A percentile compares a stretch with the other conserved stretches of the same genome.
These are phyloP conservation scores for Fomitopsis betulina DNA, from an alignment of 1,284 basidiomycete species.

Conservation along the genomic window DNA sequence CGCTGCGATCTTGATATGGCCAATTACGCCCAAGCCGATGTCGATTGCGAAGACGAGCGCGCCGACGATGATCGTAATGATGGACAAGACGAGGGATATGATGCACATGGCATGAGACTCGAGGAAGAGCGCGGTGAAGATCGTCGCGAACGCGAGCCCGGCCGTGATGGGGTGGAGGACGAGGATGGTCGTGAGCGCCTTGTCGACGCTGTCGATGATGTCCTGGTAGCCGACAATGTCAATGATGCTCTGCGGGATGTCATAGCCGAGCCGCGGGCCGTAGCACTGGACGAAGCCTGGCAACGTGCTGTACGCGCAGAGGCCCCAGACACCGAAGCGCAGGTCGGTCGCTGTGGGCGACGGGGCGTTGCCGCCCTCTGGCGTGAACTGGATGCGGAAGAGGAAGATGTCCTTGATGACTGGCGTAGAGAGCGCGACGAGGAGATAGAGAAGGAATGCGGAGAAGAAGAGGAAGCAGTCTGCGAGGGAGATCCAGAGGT, in stretches of 20 bases:
- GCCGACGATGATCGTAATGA: slow-evolving; percentile 49
- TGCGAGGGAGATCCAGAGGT: slow-evolving; percentile 42
- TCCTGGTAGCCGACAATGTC: slow-evolving; percentile 38
- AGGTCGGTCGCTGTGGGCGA: slow-evolving; percentile 57
- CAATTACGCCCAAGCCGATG: slow-evolving; percentile 51
- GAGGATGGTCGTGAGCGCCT: slow-evolving; percentile 52
- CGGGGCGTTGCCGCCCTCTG: slow-evolving; percentile 28
- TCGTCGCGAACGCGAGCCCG: slow-evolving; percentile 49
- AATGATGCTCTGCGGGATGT: slow-evolving; percentile 28
- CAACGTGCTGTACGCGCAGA: slow-evolving; percentile 48
- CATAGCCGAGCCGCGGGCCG: slow-evolving; percentile 49
- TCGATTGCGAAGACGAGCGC: slow-evolving; percentile 57
- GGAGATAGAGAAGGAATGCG: slow-evolving; percentile 66
- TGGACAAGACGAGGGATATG: slow-evolving; percentile 50
- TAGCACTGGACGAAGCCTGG: slow-evolving; percentile 42
- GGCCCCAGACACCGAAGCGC: slow-evolving; percentile 73
- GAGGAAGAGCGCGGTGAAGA: slow-evolving; percentile 53
- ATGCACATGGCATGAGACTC: slow-evolving; percentile 45
- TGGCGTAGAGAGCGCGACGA: slow-evolving; percentile 69
- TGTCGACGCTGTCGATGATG: slow-evolving; percentile 42
- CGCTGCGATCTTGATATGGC: slow-evolving; percentile 37
- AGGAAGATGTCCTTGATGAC: slow-evolving; percentile 73
- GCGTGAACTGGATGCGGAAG: slow-evolving; percentile 45
- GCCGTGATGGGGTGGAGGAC: slow-evolving; percentile 62
- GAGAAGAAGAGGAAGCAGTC: slow-evolving; percentile 43